Percentiles rank a stretch among this genome's conserved stretches.
phyloP scores from a whole-genome alignment of 2,329 filamentous ascomycete species.

The Fusarium tuaranense region DNA sequence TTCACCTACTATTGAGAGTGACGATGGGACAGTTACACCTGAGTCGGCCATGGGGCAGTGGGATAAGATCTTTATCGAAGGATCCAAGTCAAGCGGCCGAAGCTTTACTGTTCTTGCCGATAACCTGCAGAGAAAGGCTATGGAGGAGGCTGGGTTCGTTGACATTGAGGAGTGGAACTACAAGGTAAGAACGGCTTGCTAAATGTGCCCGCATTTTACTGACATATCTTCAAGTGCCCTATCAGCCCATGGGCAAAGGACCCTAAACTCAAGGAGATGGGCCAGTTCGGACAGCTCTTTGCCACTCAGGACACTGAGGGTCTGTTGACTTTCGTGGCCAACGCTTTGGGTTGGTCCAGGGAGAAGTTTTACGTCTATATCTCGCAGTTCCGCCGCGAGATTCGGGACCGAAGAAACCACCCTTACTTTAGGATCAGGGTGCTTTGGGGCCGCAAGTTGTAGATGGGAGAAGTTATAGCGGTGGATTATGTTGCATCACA shows the following conservation, averaged over 20 bases:
- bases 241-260: conserved; percentile 34
- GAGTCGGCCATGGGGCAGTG: conserved; percentile 28
- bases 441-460: conserved; percentile 22
- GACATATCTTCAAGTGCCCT: conserved; percentile 1
- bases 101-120: conserved; percentile 33
- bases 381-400: conserved; percentile 25
- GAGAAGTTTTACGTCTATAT: conserved; percentile 31
- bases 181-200: conserved; percentile 1
- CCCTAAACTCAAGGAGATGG: conserved; percentile 31
- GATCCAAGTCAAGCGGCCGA: conserved; percentile 27
- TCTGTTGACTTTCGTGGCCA: conserved; percentile 30
- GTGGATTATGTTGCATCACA: background rate
- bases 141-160: conserved; percentile 26
- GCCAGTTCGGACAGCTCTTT: conserved; percentile 33
- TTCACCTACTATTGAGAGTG: conserved; percentile 26
- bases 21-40: conserved; percentile 22
- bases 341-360: conserved; percentile 22
- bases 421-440: conserved; percentile 18
- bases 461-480: background rate
- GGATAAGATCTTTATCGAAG: conserved; percentile 31
- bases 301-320: conserved; percentile 35
- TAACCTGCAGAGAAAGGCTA: conserved; percentile 12
- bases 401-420: conserved; percentile 22
- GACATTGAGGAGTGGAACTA: conserved; percentile 34
- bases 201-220: background rate